phyloP scores from a whole-genome alignment of 139 green algal species.

The Chlorella sp. region DNA sequence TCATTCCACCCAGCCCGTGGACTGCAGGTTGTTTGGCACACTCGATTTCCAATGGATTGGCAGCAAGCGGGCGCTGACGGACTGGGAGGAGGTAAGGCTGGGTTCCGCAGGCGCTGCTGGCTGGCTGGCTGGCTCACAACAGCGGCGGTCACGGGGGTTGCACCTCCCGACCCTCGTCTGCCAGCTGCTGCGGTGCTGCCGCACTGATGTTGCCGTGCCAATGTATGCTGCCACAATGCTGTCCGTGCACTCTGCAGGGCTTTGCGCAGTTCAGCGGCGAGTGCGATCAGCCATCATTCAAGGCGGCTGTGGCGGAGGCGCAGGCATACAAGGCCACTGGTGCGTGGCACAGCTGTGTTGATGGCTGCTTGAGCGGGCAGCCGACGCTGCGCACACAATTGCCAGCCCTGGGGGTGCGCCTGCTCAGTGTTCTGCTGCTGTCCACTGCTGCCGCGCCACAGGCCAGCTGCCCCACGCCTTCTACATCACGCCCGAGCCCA shows the following conservation, averaged over 20 bases:
- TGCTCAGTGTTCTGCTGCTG: no score
- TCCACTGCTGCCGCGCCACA: neutral
- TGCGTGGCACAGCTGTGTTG: neutral
- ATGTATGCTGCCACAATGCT: neutral
- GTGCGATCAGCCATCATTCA: constrained; percentile 34
- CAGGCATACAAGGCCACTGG: constrained; percentile 17
- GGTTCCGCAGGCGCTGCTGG: neutral
- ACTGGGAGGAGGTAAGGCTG: constrained; percentile 37
- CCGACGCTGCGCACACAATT: no score
- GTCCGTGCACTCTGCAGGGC: no score
- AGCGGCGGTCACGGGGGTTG: no score
- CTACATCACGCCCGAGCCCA: constrained; percentile 26
- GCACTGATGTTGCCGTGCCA: no score
- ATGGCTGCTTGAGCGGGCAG: no score
- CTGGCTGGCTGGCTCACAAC: no score
- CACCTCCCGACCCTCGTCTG: no score
- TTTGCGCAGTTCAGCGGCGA: constrained; percentile 30
- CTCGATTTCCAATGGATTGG: constrained; percentile 50
- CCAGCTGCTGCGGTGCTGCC: no score
- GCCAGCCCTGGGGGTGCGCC: neutral
- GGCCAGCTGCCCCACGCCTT: constrained; percentile 44
- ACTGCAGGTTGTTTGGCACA: constrained; percentile 43
- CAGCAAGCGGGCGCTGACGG: constrained; percentile 37
- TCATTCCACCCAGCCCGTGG: no score
- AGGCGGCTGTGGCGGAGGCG: constrained; percentile 29